Evolutionary conservation across 2,329 filamentous ascomycete genomes (phyloP), one percentile per base, ranked within the genome.

Genomic region (Didymosphaeria variabile): DNA sequence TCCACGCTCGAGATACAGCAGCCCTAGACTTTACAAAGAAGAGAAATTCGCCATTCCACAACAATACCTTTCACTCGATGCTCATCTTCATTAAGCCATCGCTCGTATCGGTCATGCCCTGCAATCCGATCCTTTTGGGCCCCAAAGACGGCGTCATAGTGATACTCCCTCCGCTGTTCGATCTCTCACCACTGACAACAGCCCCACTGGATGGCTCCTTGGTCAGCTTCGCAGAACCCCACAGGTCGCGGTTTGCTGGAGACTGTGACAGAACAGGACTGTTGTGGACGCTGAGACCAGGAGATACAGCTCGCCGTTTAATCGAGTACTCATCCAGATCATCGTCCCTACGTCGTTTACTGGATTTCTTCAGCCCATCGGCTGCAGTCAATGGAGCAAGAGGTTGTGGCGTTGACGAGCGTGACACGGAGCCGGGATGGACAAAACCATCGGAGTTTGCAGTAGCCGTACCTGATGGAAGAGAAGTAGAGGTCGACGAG

Each of bases 1-100:
- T 61, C 73, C 72, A 44, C 71, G 74, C 72, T 74, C 44, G 67
- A n/a, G 21, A 57, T 49, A 59, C 53, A 53, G 51, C 46, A 50
- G 6, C 23, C 50, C 49, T 49, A 19, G 42, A 54, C 29, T 45
- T 51, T 17, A 26, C 38, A 53, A 6, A 56, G 21, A 55, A 55
- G 23, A 50, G 57, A 44, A 64, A 46, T 15, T 49, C 15, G 0
- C 26, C 26, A 51, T 50, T 23, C 19, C 19, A 45, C 12, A 19
- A 31, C 21, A 15, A 32, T 29, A 50, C 42, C 45, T 34, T 19
- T 57, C 65, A 97, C 77, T 97, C 94, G 72, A 97, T 97, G 78
- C 92, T 97, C 91, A 98, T 95, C 71, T 94, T 93, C 90, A 97
- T 97, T 66, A 97, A 84, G 1, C 93, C 92, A 77, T 97, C 94